Evolutionary conservation across 2,329 filamentous ascomycete species (phyloP).

Genomic region (Fusarium azukiicola): DNA sequence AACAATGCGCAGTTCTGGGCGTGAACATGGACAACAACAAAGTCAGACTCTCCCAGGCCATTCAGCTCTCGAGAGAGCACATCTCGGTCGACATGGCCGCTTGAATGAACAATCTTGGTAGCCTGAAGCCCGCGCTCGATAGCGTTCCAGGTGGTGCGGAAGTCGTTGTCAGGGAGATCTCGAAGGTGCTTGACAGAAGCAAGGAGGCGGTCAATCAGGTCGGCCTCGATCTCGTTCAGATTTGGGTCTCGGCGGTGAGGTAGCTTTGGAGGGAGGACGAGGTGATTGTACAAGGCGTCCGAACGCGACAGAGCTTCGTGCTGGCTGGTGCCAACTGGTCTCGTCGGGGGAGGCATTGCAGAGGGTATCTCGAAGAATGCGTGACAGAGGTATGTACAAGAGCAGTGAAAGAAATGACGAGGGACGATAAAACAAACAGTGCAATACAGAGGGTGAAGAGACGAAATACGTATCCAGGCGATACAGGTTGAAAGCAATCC

Average conservation of each 20-base stretch:
- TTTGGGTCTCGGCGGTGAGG: constrained; percentile 49
- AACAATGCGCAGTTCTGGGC: constrained; percentile 60
- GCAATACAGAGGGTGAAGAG: background rate
- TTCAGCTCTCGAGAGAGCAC: constrained; percentile 44
- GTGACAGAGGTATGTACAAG: constrained; percentile 4
- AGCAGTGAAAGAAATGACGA: background rate
- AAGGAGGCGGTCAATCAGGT: constrained; percentile 40
- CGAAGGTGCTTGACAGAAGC: constrained; percentile 40
- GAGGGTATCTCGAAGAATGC: background rate
- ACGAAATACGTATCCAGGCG: background rate
- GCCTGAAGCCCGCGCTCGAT: constrained; percentile 44
- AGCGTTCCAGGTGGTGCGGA: constrained; percentile 41
- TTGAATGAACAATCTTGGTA: constrained; percentile 44
- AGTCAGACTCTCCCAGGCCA: constrained; percentile 38
- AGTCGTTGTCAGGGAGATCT: constrained; percentile 39
- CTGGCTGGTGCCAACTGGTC: background rate
- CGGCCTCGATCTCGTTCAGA: constrained; percentile 36
- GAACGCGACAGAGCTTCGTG: constrained; percentile 34
- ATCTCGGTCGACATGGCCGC: constrained; percentile 43
- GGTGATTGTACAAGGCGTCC: constrained; percentile 52
- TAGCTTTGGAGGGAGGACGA: constrained; percentile 48
- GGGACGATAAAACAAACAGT: background rate
- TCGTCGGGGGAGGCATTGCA: background rate
- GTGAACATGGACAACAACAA: constrained; percentile 45
- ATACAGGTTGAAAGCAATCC: background rate